Evolutionary conservation across 208 protist species (phyloP).

Genomic region (Crithidia fasciculata): DNA sequence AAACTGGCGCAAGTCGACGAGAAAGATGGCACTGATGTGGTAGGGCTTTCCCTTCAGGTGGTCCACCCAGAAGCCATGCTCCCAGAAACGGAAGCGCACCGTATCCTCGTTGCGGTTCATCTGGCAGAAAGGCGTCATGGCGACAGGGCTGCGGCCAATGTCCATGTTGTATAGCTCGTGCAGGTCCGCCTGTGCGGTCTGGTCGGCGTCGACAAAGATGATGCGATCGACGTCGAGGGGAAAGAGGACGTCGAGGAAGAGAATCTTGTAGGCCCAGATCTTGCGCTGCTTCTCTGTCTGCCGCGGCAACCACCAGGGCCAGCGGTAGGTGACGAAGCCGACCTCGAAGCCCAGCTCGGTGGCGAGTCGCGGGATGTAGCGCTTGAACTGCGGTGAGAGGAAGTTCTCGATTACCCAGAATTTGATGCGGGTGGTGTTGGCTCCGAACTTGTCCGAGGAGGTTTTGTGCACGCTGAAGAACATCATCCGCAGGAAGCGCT

Average conservation of each 20-base stretch:
- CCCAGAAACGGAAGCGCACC: slow-evolving; percentile 93
- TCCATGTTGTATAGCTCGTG: slow-evolving; percentile 98
- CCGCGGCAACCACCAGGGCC: slow-evolving; percentile 96
- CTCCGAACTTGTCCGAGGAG: slow-evolving; percentile 76
- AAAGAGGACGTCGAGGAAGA: slow-evolving; percentile 99
- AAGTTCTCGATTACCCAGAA: slow-evolving; percentile 99
- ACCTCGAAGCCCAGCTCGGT: slow-evolving; percentile 94
- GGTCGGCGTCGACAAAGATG: slow-evolving; percentile 99
- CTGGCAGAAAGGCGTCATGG: slow-evolving; percentile 98
- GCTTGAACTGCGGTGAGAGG: slow-evolving; percentile 97
- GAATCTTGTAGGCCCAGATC: slow-evolving; percentile 99
- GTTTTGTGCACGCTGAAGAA: slow-evolving; percentile 96
- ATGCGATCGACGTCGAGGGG: slow-evolving; percentile 96
- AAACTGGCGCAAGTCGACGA: slow-evolving; percentile 94
- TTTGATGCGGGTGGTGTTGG: slow-evolving; percentile 94
- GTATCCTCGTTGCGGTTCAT: slow-evolving; percentile 89
- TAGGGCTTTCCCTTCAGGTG: slow-evolving; percentile 96
- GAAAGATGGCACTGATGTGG: slow-evolving; percentile 98
- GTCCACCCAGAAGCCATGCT: slow-evolving; percentile 94
- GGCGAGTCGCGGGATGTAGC: slow-evolving; percentile 88
- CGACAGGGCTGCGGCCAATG: slow-evolving; percentile 92
- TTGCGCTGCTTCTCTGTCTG: slow-evolving; percentile 98
- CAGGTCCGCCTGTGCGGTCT: slow-evolving; percentile 88
- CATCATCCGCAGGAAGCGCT: slow-evolving; percentile 99
- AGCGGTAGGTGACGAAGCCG: slow-evolving; percentile 97